Conservation (phyloP, 306 rosid genomes). For the Glycine soja region DNA sequence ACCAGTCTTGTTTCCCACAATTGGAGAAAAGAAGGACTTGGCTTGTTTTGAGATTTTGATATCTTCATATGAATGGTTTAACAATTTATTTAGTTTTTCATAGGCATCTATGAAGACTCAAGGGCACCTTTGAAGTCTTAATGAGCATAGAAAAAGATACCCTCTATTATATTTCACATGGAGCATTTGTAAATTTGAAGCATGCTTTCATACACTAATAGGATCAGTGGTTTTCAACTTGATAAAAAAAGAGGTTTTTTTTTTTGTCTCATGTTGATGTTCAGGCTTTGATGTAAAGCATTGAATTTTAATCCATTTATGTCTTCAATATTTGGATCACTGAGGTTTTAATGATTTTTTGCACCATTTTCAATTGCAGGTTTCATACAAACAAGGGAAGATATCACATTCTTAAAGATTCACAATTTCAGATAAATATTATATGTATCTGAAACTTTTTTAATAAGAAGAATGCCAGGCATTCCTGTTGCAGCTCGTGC, state of each 20-base stretch:
- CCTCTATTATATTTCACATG: not conserved
- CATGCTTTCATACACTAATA: conserved; percentile 3
- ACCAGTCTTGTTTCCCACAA: not conserved
- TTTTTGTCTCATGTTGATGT: not conserved
- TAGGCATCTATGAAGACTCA: not conserved
- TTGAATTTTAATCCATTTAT: conserved; percentile 58
- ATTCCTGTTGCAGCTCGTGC: conserved; percentile 61
- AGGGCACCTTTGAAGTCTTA: not conserved
- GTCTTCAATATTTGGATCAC: conserved; percentile 4
- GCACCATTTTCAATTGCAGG: conserved; percentile 40
- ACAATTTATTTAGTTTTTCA: not conserved
- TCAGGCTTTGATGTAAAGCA: conserved; percentile 42
- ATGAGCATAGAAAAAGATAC: not conserved
- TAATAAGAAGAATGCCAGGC: conserved; percentile 62
- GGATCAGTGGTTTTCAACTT: not conserved
- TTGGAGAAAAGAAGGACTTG: not conserved
- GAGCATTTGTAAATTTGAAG: conserved; percentile 18
- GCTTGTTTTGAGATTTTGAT: not conserved
- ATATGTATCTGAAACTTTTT: conserved; percentile 36
- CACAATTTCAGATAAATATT: conserved; percentile 29
- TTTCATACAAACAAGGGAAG: conserved; percentile 24
- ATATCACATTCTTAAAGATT: conserved; percentile 17
- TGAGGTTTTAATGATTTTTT: conserved; percentile 25
- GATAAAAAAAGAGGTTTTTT: not conserved
- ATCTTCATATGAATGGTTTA: not conserved